Evolutionary conservation across 805 yeast species (phyloP).

Genomic region (Saccharomycopsis fermentans): DNA sequence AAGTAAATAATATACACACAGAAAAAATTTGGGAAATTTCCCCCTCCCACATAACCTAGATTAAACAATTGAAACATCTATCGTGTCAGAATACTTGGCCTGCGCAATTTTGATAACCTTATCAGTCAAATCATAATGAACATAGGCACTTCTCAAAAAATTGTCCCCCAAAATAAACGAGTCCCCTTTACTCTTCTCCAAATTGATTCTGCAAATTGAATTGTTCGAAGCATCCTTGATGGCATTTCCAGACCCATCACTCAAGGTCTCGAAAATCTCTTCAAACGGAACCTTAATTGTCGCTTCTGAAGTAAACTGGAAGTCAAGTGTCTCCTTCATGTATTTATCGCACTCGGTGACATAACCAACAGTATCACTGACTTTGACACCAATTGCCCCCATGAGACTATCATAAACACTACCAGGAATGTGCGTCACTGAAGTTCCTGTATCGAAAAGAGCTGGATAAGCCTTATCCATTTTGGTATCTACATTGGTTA

Average conservation of each 20-base stretch:
- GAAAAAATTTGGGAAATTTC: too few species aligned
- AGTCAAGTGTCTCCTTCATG: neutral
- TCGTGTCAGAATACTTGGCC: conserved; percentile 23
- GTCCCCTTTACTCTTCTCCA: neutral
- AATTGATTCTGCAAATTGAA: conserved; percentile 7
- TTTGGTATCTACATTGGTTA: conserved; percentile 6
- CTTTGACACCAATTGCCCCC: conserved; percentile 7
- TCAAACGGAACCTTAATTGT: conserved; percentile 7
- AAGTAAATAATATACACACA: too few species aligned
- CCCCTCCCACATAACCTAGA: neutral
- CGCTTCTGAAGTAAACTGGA: conserved; percentile 14
- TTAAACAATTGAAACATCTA: conserved; percentile 16
- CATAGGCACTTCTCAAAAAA: conserved; percentile 33
- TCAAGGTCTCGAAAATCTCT: conserved; percentile 7
- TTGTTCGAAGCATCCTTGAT: conserved; percentile 11
- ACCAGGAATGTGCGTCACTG: conserved; percentile 35
- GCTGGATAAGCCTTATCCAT: conserved; percentile 28
- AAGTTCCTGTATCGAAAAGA: conserved; percentile 35
- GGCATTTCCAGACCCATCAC: conserved; percentile 3
- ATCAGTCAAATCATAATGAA: conserved; percentile 53
- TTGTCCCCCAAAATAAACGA: conserved; percentile 32
- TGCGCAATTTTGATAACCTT: conserved; percentile 47
- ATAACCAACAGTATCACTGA: conserved; percentile 20
- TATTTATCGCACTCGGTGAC: conserved; percentile 8
- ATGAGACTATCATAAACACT: conserved; percentile 19